Evolutionary conservation across 495 filamentous ascomycete species (phyloP), one percentile per base, ranked within the genome.

Genomic region (Oidiodendron maius): DNA sequence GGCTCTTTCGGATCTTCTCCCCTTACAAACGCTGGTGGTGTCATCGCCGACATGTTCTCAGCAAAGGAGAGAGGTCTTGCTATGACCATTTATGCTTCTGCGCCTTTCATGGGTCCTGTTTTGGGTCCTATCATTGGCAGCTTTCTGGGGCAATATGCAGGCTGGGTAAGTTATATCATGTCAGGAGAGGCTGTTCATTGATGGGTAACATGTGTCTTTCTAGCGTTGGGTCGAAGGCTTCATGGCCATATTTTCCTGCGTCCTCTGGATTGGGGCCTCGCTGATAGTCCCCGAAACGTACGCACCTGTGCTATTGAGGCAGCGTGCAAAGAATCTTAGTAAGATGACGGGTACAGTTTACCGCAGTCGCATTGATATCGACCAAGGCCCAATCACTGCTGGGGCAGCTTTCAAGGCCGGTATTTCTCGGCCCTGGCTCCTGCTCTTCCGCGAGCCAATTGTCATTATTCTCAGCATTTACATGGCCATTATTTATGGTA

Each of bases 241-340:
- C 3, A 68, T 94, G 41, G 59, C 91, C 8, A 95, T 95, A 15
- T 94, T 89, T 87, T 74, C 84, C 2, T 75, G 68, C 6, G 58
- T 75, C 21, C 57, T 84, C 51, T 68, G 68, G 69, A 46, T 90
- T 5, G 61, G 68, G 9, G 66, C 72, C 15, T 56, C 81, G 38
- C 57, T 87, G 15, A 72, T 89, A n/a, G 86, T 93, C 3, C 91
- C 90, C 1, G 91, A 96, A 68, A 96, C 91, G 0, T 97, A 95
- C 58, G 84, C 40, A 3, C 51, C 51, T 4, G 44, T 54, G 5
- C 44, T 54, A 10, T 30, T 54, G 2, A n/a, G 23, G 11, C 13
- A 22, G 9, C 48, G 46, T 36, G 51, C 45, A 3, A 16, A 20
- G 11, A 24, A 25, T 4, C 28, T 44, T 2, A 37, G 25, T 10